Conservation (phyloP, 441 rosid genomes). For the Adansonia rubrostipa region DNA sequence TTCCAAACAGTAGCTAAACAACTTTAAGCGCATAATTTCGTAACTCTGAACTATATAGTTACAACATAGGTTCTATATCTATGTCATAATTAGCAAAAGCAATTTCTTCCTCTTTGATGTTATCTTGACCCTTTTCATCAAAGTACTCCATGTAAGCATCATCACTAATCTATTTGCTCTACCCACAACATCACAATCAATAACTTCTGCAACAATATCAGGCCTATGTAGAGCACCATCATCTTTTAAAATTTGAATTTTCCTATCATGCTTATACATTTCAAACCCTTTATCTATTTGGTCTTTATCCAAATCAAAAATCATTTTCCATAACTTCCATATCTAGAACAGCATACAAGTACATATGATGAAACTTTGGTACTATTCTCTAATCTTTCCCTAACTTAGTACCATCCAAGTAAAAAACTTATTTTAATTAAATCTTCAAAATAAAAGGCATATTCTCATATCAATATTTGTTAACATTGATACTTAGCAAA, state of each 20-base stretch:
- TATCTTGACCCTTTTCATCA: neutral
- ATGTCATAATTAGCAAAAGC: too few species aligned
- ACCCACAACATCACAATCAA: neutral
- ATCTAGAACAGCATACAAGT: neutral
- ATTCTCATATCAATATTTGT: neutral
- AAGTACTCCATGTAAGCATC: neutral
- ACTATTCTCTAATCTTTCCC: neutral
- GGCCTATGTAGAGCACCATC: neutral
- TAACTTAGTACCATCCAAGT: neutral
- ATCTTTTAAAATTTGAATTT: neutral
- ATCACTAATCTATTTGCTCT: neutral
- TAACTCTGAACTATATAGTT: too few species aligned
- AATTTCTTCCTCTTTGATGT: neutral
- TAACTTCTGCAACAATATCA: neutral
- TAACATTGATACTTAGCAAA: neutral
- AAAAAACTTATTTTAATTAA: too few species aligned
- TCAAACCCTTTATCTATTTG: neutral
- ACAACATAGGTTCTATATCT: neutral
- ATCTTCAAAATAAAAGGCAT: neutral
- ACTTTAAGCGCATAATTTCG: too few species aligned
- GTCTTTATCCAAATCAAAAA: too few species aligned
- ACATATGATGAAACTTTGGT: too few species aligned
- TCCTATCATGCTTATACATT: neutral
- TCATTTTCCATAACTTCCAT: neutral
- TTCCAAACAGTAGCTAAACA: too few species aligned